These are phyloP conservation scores for Backusella australiensis DNA, from an alignment of 192 early-diverging fungal species.

Conservation along the genomic window DNA sequence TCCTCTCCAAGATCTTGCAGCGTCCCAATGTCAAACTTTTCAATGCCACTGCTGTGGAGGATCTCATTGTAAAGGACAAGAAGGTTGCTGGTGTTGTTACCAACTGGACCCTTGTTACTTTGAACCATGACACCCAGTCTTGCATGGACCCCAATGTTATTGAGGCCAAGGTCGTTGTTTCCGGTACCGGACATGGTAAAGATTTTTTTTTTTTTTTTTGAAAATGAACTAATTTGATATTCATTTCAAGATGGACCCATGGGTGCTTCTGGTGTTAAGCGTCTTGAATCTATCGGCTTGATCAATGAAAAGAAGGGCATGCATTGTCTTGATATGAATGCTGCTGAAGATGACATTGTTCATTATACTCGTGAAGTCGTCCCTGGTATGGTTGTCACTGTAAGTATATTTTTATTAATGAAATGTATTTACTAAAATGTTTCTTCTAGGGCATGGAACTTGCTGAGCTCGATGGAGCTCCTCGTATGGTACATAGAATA, in stretches of 20 bases:
- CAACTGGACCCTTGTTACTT: conserved; percentile 72
- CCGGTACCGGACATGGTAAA: conserved; percentile 54
- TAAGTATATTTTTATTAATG: neutral
- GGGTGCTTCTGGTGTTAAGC: conserved; percentile 67
- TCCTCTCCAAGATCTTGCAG: conserved; percentile 61
- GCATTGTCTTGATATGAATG: conserved; percentile 67
- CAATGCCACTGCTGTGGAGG: conserved; percentile 74
- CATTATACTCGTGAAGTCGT: conserved; percentile 64
- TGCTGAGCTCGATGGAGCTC: conserved; percentile 63
- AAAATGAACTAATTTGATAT: too few species aligned
- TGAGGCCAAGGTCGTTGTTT: conserved; percentile 63
- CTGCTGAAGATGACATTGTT: conserved; percentile 66
- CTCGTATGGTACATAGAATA: conserved; percentile 57
- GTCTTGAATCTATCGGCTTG: conserved; percentile 56
- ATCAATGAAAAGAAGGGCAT: conserved; percentile 58
- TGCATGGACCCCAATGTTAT: conserved; percentile 79
- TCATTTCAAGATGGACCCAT: conserved; percentile 52
- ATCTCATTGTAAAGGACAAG: conserved; percentile 61
- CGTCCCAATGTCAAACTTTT: conserved; percentile 68
- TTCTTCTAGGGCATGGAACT: conserved; percentile 62
- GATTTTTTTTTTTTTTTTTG: too few species aligned
- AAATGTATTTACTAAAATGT: conserved; percentile 21
- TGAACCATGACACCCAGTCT: conserved; percentile 48
- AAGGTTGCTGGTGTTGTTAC: conserved; percentile 67
- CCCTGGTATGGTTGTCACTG: conserved; percentile 64